Evolutionary conservation across 306 rosid genomes (phyloP), one percentile per base, ranked within the genome.

Genomic region (Arachis stenosperma): DNA sequence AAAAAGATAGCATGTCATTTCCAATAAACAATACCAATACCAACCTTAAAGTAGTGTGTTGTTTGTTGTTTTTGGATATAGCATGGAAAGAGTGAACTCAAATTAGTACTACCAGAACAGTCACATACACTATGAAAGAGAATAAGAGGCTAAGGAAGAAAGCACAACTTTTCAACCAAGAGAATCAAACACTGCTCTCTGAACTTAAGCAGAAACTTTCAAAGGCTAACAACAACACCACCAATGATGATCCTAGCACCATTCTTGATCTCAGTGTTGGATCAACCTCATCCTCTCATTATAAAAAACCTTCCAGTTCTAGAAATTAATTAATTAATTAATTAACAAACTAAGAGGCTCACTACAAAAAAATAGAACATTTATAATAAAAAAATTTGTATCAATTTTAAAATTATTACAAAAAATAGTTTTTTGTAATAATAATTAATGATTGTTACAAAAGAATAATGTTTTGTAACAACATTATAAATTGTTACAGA

Each of bases 101-200:
- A 88, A 94, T 77, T 82, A 91, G 77, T 87, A 86, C 81, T 76
- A 78, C 81, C 88, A 94, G 81, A 94, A 94, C 90, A 88, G 94
- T 77, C 88, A 85, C n/a, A n/a, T n/a, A n/a, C 92, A 94, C 91
- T 81, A 84, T 91, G 92, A 81, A 88, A 70, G 97, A 94, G 84
- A 94, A 94, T 69, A 97, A 94, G 70, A 89, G 74, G 87, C 85
- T 94, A 13, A 94, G 97, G 86, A 94, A 94, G 91, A 91, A 89
- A 43, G 98, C 97, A 6, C 92, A 91, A 61, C 37, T 86, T 81
- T 90, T 94, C 17, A 89, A 94, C 75, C 96, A 94, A 70, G 98
- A 94, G 90, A 94, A 94, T 76, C 97, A 94, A 54, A 85, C 74
- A 3, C 87, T 94, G 44, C 96, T 94, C 51, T 81, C 92, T 44